These are phyloP conservation scores for Globisporangium cederbergense DNA, from an alignment of 352 stramenopile genomes.

Conservation along the genomic window DNA sequence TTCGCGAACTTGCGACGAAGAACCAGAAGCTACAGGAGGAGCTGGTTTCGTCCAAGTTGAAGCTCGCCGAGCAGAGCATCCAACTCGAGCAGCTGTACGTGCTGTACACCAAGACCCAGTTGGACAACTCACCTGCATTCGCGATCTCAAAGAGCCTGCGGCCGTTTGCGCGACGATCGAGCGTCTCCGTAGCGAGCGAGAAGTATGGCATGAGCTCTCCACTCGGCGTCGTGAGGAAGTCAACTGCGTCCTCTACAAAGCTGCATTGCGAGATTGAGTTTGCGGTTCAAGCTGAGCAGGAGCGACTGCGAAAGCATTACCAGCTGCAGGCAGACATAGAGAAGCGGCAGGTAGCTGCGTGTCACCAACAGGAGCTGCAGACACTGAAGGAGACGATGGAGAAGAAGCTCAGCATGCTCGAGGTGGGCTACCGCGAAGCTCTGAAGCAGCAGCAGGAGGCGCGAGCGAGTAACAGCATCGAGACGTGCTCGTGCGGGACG, in stretches of 20 bases:
- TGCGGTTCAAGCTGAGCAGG: constrained; percentile 38
- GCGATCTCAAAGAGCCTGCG: constrained; percentile 37
- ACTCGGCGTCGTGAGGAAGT: background rate
- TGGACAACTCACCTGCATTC: constrained; percentile 30
- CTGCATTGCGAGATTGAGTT: constrained; percentile 48
- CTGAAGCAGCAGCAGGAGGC: constrained; percentile 1
- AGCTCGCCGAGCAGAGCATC: constrained; percentile 55
- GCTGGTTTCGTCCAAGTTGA: constrained; percentile 42
- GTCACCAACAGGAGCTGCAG: constrained; percentile 23
- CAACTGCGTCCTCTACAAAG: constrained; percentile 12
- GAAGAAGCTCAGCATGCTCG: constrained; percentile 60
- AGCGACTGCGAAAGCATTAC: constrained; percentile 39
- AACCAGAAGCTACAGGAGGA: constrained; percentile 51
- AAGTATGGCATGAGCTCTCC: background rate
- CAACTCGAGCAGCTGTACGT: constrained; percentile 64
- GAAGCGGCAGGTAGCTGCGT: constrained; percentile 22
- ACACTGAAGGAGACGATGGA: constrained; percentile 21
- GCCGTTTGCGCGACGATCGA: constrained; percentile 24
- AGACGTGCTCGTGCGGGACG: constrained; percentile 15
- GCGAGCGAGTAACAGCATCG: background rate
- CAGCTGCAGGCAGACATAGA: constrained; percentile 28
- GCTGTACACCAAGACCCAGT: constrained; percentile 45
- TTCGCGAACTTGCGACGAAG: constrained; percentile 36
- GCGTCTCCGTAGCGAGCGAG: background rate
- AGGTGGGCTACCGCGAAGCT: constrained; percentile 31